Evolutionary conservation across 805 yeast genomes (phyloP).

Genomic region (Metschnikowia amazonensis): DNA sequence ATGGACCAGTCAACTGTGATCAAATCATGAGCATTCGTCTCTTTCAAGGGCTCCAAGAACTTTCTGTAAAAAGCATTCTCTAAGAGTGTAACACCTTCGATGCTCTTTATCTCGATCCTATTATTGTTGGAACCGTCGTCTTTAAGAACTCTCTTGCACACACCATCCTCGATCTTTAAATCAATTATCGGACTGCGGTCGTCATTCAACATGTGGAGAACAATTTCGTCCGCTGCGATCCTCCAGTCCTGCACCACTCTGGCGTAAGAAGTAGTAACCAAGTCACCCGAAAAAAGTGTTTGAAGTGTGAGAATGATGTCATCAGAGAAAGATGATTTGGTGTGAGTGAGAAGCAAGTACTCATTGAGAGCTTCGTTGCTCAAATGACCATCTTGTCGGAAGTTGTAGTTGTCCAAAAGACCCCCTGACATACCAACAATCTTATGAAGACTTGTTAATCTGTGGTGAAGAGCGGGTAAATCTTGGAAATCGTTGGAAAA

Average conservation of each 20-base stretch:
- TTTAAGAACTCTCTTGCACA: constrained; percentile 29
- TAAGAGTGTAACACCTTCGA: constrained; percentile 38
- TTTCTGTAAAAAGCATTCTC: constrained; percentile 29
- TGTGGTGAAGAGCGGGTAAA: constrained; percentile 42
- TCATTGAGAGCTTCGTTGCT: constrained; percentile 49
- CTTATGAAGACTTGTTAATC: constrained; percentile 48
- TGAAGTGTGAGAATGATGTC: constrained; percentile 37
- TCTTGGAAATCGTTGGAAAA: constrained; percentile 71
- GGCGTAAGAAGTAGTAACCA: constrained; percentile 14
- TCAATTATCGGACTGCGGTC: constrained; percentile 39
- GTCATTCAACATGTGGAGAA: constrained; percentile 40
- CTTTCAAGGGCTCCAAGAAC: constrained; percentile 30
- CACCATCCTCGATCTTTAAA: constrained; percentile 33
- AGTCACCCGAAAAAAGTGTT: constrained; percentile 36
- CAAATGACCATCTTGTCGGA: constrained; percentile 43
- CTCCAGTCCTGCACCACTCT: constrained; percentile 31
- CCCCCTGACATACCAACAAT: constrained; percentile 40
- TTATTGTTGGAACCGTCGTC: constrained; percentile 42
- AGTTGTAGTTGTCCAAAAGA: constrained; percentile 45
- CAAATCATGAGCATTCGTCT: constrained; percentile 17
- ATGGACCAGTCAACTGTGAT: constrained; percentile 39
- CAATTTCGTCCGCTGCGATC: constrained; percentile 38
- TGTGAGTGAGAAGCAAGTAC: constrained; percentile 32
- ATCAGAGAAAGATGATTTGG: constrained; percentile 30
- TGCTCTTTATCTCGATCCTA: constrained; percentile 31